A percentile compares a stretch with the other conserved stretches of the same genome.
Conservation (phyloP, 495 filamentous ascomycete species). For the Penicillium herquei region DNA sequence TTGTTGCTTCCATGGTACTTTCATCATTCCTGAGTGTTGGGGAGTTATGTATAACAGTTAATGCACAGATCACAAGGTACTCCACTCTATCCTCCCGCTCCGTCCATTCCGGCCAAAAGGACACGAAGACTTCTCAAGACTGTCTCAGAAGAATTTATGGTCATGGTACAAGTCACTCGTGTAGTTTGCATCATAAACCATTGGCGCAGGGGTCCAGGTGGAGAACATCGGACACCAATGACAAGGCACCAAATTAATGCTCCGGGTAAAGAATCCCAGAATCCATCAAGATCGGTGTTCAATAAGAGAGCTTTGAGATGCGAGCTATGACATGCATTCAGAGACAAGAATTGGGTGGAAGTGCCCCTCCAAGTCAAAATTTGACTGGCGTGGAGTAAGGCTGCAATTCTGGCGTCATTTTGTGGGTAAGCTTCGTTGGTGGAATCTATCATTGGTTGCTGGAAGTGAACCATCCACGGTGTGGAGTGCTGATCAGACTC, state of each 20-base stretch:
- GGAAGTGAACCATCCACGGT: not conserved
- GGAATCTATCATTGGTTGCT: not conserved
- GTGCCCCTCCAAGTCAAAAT: conserved; percentile 1
- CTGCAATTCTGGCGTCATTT: conserved; percentile 6
- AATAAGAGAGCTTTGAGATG: conserved; percentile 13
- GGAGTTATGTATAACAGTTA: not conserved
- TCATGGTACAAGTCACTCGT: conserved; percentile 13
- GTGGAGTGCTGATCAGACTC: not conserved
- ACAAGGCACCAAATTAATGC: conserved; percentile 23
- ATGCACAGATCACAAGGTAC: not conserved
- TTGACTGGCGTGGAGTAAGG: not conserved
- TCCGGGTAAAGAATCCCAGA: conserved; percentile 13
- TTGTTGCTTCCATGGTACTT: not conserved
- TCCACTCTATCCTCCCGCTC: not conserved
- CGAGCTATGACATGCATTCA: no score
- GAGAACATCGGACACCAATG: conserved; percentile 14
- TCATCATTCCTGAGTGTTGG: not conserved
- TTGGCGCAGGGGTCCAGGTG: conserved; percentile 1
- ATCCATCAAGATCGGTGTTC: conserved; percentile 11
- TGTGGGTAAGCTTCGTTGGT: not conserved
- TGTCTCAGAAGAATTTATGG: conserved; percentile 2
- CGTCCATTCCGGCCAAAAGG: conserved; percentile 11
- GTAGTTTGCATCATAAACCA: conserved; percentile 21
- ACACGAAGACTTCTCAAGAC: conserved; percentile 4
- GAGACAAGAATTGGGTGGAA: not conserved